Conservation (phyloP, 2,329 filamentous ascomycete species). For the Epichloe festucae region DNA sequence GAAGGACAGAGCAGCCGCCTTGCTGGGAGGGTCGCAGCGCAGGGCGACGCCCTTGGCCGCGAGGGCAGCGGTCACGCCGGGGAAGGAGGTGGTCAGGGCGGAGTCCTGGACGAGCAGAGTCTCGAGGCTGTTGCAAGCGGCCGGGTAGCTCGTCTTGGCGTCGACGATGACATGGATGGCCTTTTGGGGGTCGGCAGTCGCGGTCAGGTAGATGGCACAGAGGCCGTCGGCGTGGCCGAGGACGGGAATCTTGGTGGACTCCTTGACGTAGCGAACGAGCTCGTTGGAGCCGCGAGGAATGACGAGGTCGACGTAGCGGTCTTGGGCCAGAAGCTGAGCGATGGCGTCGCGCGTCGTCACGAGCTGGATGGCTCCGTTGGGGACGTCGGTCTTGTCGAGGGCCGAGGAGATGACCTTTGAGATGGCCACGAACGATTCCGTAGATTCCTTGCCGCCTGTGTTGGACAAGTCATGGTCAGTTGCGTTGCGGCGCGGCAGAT, state of each 20-base stretch:
- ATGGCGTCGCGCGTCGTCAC: conserved; percentile 89
- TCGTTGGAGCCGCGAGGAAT: conserved; percentile 88
- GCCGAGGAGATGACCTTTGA: conserved; percentile 72
- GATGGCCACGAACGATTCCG: conserved; percentile 87
- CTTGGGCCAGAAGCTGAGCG: conserved; percentile 71
- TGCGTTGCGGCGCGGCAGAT: too few relatives aligned
- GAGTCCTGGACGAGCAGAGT: conserved; percentile 73
- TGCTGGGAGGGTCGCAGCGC: conserved; percentile 62
- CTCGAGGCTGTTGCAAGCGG: conserved; percentile 91
- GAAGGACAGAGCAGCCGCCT: conserved; percentile 43
- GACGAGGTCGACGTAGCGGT: conserved; percentile 83
- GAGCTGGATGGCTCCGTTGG: conserved; percentile 79
- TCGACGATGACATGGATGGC: conserved; percentile 71
- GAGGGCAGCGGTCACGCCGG: conserved; percentile 60
- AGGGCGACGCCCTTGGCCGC: conserved; percentile 66
- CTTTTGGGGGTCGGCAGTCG: conserved; percentile 59
- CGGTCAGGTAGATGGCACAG: conserved; percentile 75
- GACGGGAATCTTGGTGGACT: conserved; percentile 84
- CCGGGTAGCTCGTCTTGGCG: conserved; percentile 87
- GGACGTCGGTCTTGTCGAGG: conserved; percentile 59
- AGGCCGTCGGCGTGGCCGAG: conserved; percentile 92
- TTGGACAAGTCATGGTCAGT: too few relatives aligned
- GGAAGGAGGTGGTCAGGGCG: conserved; percentile 54
- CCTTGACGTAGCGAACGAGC: conserved; percentile 79
- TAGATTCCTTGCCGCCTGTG: conserved; percentile 84